Evolutionary conservation across 139 green algal species (phyloP).

Genomic region (Mesotaenium endlicherianum): DNA sequence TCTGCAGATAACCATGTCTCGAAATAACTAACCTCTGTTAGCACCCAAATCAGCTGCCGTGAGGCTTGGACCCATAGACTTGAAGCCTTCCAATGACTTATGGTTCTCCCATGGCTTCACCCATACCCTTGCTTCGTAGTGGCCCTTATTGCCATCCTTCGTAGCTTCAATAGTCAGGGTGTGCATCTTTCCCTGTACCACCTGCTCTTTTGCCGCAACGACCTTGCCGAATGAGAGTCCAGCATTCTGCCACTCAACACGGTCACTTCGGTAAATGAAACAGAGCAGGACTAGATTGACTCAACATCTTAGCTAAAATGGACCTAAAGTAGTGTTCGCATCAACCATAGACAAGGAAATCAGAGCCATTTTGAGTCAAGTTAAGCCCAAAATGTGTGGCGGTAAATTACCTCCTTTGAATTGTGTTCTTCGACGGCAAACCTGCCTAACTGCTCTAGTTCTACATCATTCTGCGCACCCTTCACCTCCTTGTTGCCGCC

Average conservation of each 20-base stretch:
- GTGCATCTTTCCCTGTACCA: constrained; percentile 3
- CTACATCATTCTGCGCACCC: neutral
- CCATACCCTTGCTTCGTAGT: constrained; percentile 9
- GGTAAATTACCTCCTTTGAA: neutral
- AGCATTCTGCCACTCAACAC: neutral
- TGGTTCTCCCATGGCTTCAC: constrained; percentile 28
- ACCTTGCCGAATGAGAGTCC: neutral
- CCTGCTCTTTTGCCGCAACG: constrained; percentile 3
- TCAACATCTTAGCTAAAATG: neutral
- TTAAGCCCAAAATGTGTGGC: neutral
- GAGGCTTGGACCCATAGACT: neutral
- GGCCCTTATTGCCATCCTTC: neutral
- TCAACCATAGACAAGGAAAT: neutral
- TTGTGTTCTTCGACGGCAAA: constrained; percentile 16
- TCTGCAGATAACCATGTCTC: too few species aligned
- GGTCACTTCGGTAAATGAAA: neutral
- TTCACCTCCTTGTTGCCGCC: neutral
- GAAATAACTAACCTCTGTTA: too few species aligned
- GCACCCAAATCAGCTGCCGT: constrained; percentile 1
- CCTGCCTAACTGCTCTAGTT: constrained; percentile 1
- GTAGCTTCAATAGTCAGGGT: neutral
- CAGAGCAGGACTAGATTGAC: neutral
- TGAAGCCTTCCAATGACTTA: constrained; percentile 5
- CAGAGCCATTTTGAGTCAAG: neutral
- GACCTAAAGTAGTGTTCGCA: neutral